Evolutionary conservation across 2,329 filamentous ascomycete genomes (phyloP).

Genomic region (Metarhizium brunneum): DNA sequence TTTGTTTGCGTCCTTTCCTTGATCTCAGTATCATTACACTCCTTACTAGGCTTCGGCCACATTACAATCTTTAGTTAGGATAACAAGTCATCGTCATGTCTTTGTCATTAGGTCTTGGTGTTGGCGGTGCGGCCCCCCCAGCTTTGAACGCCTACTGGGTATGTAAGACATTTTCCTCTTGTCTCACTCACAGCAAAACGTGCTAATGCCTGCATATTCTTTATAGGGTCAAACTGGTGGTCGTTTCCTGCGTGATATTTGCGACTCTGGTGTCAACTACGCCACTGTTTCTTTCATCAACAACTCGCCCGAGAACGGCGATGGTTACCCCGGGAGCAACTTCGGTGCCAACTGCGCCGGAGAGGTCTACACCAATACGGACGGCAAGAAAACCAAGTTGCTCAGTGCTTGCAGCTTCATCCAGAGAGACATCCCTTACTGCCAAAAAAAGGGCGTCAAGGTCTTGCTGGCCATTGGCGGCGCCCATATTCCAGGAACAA

Average conservation of each 20-base stretch:
- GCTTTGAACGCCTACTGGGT: conserved; percentile 1
- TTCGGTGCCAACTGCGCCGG: conserved; percentile 29
- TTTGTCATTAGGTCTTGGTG: conserved; percentile 13
- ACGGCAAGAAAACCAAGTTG: conserved; percentile 18
- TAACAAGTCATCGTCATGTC: conserved; percentile 10
- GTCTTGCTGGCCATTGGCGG: conserved; percentile 34
- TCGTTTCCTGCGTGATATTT: conserved; percentile 24
- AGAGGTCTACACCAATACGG: conserved; percentile 12
- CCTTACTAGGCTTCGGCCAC: conserved; percentile 24
- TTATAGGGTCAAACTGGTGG: conserved; percentile 25
- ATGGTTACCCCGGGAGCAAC: conserved; percentile 28
- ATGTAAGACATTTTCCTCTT: neutral
- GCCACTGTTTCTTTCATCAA: conserved; percentile 30
- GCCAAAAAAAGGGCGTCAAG: conserved; percentile 35
- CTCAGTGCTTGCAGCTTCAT: conserved; percentile 26
- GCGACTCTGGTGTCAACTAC: conserved; percentile 26
- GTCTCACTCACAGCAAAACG: neutral
- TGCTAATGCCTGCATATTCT: conserved; percentile 2
- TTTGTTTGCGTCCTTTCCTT: conserved; percentile 32
- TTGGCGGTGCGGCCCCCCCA: neutral
- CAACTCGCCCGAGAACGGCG: conserved; percentile 25
- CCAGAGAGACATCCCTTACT: conserved; percentile 30
- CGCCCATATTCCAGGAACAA: conserved; percentile 10
- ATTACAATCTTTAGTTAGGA: conserved; percentile 15
- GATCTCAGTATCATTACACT: conserved; percentile 20